Conservation (phyloP, 2,329 filamentous ascomycete genomes). For the Colletotrichum costaricense region DNA sequence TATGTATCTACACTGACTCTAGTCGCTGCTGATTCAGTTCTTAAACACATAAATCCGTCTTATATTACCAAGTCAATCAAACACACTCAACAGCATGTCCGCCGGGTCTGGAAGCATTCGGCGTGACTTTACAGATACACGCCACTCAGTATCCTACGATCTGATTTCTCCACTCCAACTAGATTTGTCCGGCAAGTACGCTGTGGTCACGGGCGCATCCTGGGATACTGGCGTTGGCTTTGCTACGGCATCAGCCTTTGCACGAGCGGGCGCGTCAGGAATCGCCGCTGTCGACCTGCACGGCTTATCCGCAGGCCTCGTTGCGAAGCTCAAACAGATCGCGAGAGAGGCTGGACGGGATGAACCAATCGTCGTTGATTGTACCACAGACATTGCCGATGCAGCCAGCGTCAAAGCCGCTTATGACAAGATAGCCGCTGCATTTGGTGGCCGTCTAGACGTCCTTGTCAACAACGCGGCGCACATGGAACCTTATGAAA, state of each 20-base stretch:
- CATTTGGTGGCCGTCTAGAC: constrained; percentile 30
- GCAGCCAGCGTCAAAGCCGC: constrained; percentile 33
- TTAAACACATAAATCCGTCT: too few species aligned
- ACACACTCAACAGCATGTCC: too few species aligned
- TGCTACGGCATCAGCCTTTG: constrained; percentile 37
- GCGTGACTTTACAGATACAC: not conserved
- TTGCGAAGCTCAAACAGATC: constrained; percentile 32
- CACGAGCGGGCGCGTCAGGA: constrained; percentile 37
- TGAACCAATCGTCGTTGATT: constrained; percentile 31
- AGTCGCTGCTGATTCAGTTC: too few species aligned
- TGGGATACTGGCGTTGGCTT: constrained; percentile 36
- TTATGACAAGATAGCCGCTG: constrained; percentile 12
- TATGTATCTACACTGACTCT: too few species aligned
- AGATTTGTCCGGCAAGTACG: constrained; percentile 31
- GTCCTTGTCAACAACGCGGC: constrained; percentile 35
- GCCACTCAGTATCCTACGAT: constrained; percentile 25
- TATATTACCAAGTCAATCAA: too few species aligned
- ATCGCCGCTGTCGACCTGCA: constrained; percentile 39
- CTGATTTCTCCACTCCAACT: constrained; percentile 29
- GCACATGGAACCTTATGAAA: constrained; percentile 30
- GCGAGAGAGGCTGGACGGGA: constrained; percentile 36
- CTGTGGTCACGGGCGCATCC: constrained; percentile 39
- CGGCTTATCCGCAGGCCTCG: constrained; percentile 35
- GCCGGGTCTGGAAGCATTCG: too few species aligned
- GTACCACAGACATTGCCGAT: constrained; percentile 33